These are phyloP conservation scores for Colletotrichum lindemuthianum DNA, from an alignment of 2,329 filamentous ascomycete species.

Conservation along the genomic window DNA sequence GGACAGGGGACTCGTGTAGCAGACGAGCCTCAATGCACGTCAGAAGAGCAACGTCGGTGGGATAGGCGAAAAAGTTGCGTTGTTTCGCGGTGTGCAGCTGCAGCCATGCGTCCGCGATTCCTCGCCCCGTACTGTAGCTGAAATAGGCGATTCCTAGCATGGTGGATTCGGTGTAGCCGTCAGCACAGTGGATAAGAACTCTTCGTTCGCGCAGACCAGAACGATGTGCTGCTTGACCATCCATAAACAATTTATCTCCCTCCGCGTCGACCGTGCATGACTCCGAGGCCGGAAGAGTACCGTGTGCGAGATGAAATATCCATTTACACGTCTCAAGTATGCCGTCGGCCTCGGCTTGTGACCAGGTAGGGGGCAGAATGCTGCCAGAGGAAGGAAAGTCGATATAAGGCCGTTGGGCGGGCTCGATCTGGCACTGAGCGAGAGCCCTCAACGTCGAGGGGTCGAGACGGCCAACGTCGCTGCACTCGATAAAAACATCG, in stretches of 20 bases:
- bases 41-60: slow-evolving; percentile 87
- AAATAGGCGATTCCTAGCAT: slow-evolving; percentile 90
- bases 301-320: slow-evolving; percentile 86
- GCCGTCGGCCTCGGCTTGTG: slow-evolving; percentile 82
- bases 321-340: slow-evolving; percentile 89
- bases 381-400: slow-evolving; percentile 97
- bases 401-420: slow-evolving; percentile 54
- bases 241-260: slow-evolving; percentile 64
- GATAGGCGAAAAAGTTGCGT: slow-evolving; percentile 97
- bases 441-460: slow-evolving; percentile 72
- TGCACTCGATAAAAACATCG: slow-evolving; percentile 89
- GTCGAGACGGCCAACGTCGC: slow-evolving; percentile 83
- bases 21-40: slow-evolving; percentile 79
- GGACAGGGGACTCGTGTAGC: slow-evolving; percentile 73
- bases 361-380: slow-evolving; percentile 85
- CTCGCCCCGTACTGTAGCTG: slow-evolving; percentile 86
- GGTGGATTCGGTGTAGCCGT: slow-evolving; percentile 96
- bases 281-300: slow-evolving; percentile 52
- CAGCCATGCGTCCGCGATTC: slow-evolving; percentile 88
- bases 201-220: slow-evolving; percentile 61
- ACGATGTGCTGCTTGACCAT: slow-evolving; percentile 36
- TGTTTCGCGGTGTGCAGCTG: slow-evolving; percentile 80
- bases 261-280: slow-evolving; percentile 52
- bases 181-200: slow-evolving; percentile 90
- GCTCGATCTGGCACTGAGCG: slow-evolving; percentile 61